Evolutionary conservation across 331 rosid genomes (phyloP).

Genomic region (Quercus tomentella): DNA sequence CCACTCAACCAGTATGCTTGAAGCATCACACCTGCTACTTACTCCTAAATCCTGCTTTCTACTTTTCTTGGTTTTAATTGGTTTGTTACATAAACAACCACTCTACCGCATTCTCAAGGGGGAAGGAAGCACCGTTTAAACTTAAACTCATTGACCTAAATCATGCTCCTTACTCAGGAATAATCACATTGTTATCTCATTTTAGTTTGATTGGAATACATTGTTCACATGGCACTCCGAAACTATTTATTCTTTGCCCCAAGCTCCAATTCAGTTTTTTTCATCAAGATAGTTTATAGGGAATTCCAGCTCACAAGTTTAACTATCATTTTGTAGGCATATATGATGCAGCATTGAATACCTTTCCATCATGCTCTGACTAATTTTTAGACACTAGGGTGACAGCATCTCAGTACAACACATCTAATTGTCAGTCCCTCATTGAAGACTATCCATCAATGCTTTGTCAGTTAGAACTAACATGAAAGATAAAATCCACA

Average conservation of each 20-base stretch:
- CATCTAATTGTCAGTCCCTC: background rate
- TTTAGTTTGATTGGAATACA: background rate
- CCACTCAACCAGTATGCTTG: background rate
- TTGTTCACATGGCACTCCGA: background rate
- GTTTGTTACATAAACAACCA: background rate
- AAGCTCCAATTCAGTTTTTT: background rate
- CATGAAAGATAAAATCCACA: background rate
- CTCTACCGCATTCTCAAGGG: background rate
- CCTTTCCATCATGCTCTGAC: background rate
- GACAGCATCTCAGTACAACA: background rate
- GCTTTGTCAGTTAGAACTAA: background rate
- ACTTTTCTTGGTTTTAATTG: background rate
- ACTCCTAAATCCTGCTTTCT: background rate
- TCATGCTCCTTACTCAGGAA: background rate
- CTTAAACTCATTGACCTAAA: background rate
- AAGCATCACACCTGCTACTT: background rate
- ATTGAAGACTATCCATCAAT: background rate
- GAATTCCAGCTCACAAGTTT: background rate
- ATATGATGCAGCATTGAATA: background rate
- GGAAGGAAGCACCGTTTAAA: background rate
- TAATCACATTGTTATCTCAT: background rate
- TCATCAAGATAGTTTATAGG: too few species aligned
- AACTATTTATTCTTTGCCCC: background rate
- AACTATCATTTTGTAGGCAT: background rate
- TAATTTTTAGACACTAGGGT: background rate